Percentiles rank a stretch among this genome's conserved stretches.
Evolutionary conservation across 2,329 filamentous ascomycete species (phyloP).

Genomic region (Venturia nashicola): DNA sequence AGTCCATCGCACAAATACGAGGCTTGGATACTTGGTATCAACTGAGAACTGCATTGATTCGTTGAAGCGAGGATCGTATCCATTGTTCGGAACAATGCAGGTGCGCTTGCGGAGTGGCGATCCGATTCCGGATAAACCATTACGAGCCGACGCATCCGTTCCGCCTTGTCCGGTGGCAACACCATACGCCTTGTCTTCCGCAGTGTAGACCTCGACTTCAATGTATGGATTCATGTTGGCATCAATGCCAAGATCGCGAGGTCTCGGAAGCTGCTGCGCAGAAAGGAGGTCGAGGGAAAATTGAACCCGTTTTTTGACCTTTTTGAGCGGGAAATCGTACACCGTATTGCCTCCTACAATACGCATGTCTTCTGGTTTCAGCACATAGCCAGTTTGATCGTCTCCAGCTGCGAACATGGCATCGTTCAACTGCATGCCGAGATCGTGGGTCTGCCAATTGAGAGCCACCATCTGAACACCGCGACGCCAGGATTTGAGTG

Average conservation of each 20-base stretch:
- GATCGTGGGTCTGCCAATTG: constrained; percentile 97
- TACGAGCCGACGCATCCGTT: constrained; percentile 50
- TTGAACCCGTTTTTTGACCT: constrained; percentile 67
- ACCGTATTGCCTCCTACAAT: constrained; percentile 29
- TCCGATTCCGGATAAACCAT: constrained; percentile 54
- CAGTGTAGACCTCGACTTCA: constrained; percentile 87
- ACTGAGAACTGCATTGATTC: constrained; percentile 68
- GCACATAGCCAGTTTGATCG: constrained; percentile 80
- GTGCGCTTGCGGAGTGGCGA: constrained; percentile 70
- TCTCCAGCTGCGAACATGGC: constrained; percentile 91
- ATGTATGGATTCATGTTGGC: constrained; percentile 83
- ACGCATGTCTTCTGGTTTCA: constrained; percentile 81
- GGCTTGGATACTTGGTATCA: constrained; percentile 85
- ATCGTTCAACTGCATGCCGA: constrained; percentile 90
- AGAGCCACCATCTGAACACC: constrained; percentile 96
- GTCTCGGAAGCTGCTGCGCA: constrained; percentile 85
- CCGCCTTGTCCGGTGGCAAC: constrained; percentile 55
- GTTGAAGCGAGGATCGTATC: constrained; percentile 84
- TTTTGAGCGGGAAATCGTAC: constrained; percentile 43
- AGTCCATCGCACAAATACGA: constrained; percentile 88
- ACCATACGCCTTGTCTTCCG: constrained; percentile 78
- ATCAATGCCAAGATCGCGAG: constrained; percentile 57
- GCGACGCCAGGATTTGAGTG: constrained; percentile 82
- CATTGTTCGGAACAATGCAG: constrained; percentile 71
- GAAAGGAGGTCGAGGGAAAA: constrained; percentile 87